Evolutionary conservation across 805 yeast genomes (phyloP).

Genomic region (Candida wancherniae): DNA sequence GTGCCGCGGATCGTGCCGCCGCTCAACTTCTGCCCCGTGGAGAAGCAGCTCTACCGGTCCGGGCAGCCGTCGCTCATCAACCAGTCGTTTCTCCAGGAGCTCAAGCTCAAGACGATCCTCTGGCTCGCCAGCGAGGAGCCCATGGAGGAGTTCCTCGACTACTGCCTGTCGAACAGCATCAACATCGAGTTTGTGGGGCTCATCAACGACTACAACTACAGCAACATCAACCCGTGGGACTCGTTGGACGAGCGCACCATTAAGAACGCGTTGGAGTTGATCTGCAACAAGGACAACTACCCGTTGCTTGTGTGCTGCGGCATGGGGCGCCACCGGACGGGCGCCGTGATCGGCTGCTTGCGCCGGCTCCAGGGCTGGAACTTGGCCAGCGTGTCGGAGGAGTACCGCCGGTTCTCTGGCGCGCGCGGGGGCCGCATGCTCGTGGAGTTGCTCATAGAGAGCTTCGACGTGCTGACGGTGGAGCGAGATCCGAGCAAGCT

Average conservation of each 20-base stretch:
- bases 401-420: slow-evolving; percentile 90
- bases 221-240: slow-evolving; percentile 87
- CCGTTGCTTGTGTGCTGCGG: slow-evolving; percentile 94
- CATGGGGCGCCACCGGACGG: slow-evolving; percentile 97
- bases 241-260: slow-evolving; percentile 82
- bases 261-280: slow-evolving; percentile 69
- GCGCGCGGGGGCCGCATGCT: slow-evolving; percentile 86
- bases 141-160: slow-evolving; percentile 77
- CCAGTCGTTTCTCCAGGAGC: slow-evolving; percentile 74
- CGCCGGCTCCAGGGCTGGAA: slow-evolving; percentile 97
- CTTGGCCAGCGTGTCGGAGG: slow-evolving; percentile 84
- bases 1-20: slow-evolving; percentile 81
- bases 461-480: slow-evolving; percentile 36
- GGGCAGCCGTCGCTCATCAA: slow-evolving; percentile 96
- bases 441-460: slow-evolving; percentile 84
- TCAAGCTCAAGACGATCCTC: slow-evolving; percentile 71
- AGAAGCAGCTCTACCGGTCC: slow-evolving; percentile 75
- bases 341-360: slow-evolving; percentile 92
- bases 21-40: slow-evolving; percentile 92
- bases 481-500: slow-evolving; percentile 27
- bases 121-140: slow-evolving; percentile 98
- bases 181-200: slow-evolving; percentile 78
- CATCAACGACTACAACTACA: slow-evolving; percentile 55
- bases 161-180: slow-evolving; percentile 68
- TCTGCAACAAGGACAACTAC: slow-evolving; percentile 66